Conservation (phyloP, 1,284 basidiomycete genomes). For the Apiotrichum laibachii region DNA sequence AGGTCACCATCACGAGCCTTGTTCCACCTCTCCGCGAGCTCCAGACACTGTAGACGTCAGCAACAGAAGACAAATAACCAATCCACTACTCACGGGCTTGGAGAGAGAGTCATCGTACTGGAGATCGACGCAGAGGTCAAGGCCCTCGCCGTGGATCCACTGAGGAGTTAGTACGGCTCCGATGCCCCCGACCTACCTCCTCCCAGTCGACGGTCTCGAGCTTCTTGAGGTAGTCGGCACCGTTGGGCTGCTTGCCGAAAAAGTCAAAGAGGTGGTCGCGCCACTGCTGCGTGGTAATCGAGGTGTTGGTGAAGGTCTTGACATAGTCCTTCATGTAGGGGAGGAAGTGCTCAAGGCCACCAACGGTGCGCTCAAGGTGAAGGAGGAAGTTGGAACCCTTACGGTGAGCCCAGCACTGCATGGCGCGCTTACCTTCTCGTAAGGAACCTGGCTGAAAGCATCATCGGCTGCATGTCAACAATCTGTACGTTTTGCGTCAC, state of each 20-base stretch:
- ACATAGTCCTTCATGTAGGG: slow-evolving; percentile 68
- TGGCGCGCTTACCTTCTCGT: slow-evolving; percentile 60
- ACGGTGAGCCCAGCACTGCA: slow-evolving; percentile 5
- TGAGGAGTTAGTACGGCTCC: slow-evolving; percentile 17
- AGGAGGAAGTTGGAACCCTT: slow-evolving; percentile 66
- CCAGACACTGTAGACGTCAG: slow-evolving; percentile 47
- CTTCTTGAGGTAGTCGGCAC: slow-evolving; percentile 63
- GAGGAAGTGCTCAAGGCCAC: slow-evolving; percentile 80
- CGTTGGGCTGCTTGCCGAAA: slow-evolving; percentile 60
- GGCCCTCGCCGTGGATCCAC: slow-evolving; percentile 83
- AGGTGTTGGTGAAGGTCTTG: slow-evolving; percentile 59
- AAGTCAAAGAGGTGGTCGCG: slow-evolving; percentile 78
- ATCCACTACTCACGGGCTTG: slow-evolving; percentile 46
- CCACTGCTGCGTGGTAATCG: slow-evolving; percentile 87
- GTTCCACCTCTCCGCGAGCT: slow-evolving; percentile 75
- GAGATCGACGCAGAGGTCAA: slow-evolving; percentile 72
- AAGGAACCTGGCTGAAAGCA: slow-evolving; percentile 66
- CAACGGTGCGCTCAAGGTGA: slow-evolving; percentile 70
- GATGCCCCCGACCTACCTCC: slow-evolving; percentile 50
- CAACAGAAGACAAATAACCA: neutral
- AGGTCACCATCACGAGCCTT: slow-evolving; percentile 58
- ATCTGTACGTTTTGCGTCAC: neutral
- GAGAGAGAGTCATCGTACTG: slow-evolving; percentile 81
- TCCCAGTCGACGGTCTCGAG: slow-evolving; percentile 77
- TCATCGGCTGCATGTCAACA: slow-evolving; percentile 62